These are phyloP conservation scores for Solanum aculeatissimum DNA, from an alignment of 305 asterid genomes.

Conservation along the genomic window DNA sequence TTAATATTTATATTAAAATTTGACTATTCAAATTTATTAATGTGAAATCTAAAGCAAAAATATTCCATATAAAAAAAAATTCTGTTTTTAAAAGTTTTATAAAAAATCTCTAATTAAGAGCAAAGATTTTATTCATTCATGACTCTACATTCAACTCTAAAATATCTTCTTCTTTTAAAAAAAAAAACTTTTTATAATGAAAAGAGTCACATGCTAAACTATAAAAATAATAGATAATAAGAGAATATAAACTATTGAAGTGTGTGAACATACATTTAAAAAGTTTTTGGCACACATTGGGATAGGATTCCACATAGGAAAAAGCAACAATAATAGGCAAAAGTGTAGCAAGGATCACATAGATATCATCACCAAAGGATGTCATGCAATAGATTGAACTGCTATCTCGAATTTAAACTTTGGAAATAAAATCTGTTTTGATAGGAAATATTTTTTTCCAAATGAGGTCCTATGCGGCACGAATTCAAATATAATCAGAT, in stretches of 20 bases:
- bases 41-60: not conserved
- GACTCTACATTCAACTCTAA: not conserved
- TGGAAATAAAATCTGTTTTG: no score
- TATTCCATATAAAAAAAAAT: not conserved
- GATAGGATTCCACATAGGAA: not conserved
- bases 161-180: no score
- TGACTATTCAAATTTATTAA: not conserved
- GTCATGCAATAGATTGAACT: no score
- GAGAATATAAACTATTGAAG: not conserved
- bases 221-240: not conserved
- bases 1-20: not conserved
- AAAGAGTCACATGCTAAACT: not conserved
- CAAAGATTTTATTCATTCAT: fast-evolving
- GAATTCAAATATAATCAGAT: no score
- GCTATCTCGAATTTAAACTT: no score
- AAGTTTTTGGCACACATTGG: not conserved
- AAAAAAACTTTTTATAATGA: not conserved
- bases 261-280: not conserved
- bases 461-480: no score
- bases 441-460: no score
- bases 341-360: not conserved
- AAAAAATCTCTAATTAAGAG: not conserved
- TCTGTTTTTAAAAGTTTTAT: not conserved
- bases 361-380: no score
- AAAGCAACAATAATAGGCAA: not conserved